Base-by-base conservation (phyloP, 306 rosid genomes). In the Albizia julibrissin region DNA sequence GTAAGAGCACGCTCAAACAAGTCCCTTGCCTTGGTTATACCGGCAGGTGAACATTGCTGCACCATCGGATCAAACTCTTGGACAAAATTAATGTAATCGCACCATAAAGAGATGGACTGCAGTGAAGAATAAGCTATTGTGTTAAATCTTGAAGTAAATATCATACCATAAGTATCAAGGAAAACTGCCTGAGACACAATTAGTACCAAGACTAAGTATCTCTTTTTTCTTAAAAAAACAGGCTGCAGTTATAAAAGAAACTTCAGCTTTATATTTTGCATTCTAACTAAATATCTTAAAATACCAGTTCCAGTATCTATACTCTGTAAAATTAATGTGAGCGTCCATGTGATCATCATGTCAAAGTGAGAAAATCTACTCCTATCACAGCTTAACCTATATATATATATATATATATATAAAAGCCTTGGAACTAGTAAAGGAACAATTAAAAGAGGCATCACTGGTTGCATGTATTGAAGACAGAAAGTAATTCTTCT, bases 101-200 rank as follows among this genome's bases (percentile, higher is more conserved):
- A 76, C 98, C 99, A 95, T 10, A 95, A 91, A 78, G 98, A 58
- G 71, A 87, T 84, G 37, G 97, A 93, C 98, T 94, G 91, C 94
- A 89, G 56, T 56, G 72, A 46, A 84, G 83, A 68, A 75, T 26
- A 76, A 83, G 69, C 81, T 66, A 77, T 52, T 6, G 81, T 75
- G 82, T 59, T 58, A 80, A 79, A 24, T 22, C 71, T 27, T 61
- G 10, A 27, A 78, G 69, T 58, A 77, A 69, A 12, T 69, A 40
- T 21, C 54, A 27, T 11, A 75, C 64, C 70, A 49, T 75, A 59
- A 73, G 75, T 46, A 27, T 19, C 22, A 50, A 78, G 34, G n/a
- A 73, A 44, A 72, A 18, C 19, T 27, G 22, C n/a, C 5, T 40
- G 11, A 6, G 75, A 22, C 43, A 75, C 62, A 54, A 72, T 68